Evolutionary conservation across 2,329 filamentous ascomycete genomes (phyloP).

Genomic region (Penicillium sp.): DNA sequence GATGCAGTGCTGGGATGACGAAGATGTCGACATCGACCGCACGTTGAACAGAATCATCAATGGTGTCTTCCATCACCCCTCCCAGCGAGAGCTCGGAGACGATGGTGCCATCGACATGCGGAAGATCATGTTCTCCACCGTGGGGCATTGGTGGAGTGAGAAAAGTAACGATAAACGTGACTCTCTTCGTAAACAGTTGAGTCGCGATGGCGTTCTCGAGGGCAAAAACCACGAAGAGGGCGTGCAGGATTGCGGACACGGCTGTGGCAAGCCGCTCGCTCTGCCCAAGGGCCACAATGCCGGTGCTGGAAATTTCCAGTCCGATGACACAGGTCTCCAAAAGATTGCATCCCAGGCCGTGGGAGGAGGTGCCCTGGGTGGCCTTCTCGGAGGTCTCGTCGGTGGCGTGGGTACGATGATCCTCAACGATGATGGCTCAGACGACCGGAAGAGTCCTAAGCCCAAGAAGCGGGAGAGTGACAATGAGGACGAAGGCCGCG

Average conservation of each 20-base stretch:
- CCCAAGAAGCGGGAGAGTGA: slow-evolving; percentile 7
- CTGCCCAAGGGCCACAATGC: slow-evolving; percentile 60
- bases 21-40: slow-evolving; percentile 65
- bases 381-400: slow-evolving; percentile 68
- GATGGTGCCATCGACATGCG: slow-evolving; percentile 73
- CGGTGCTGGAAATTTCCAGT: slow-evolving; percentile 18
- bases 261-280: slow-evolving; percentile 74
- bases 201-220: slow-evolving; percentile 70
- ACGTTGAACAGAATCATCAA: slow-evolving; percentile 73
- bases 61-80: slow-evolving; percentile 86
- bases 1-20: slow-evolving; percentile 83
- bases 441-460: slow-evolving; percentile 10
- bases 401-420: slow-evolving; percentile 58
- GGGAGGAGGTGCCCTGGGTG: slow-evolving; percentile 65
- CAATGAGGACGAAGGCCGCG: slow-evolving; percentile 5
- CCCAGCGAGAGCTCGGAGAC: slow-evolving; percentile 66
- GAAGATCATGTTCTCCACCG: slow-evolving; percentile 71
- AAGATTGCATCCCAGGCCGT: slow-evolving; percentile 59
- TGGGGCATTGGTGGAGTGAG: slow-evolving; percentile 78
- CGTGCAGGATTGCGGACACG: slow-evolving; percentile 79
- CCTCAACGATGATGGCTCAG: slow-evolving; percentile 53
- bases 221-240: slow-evolving; percentile 85
- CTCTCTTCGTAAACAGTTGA: slow-evolving; percentile 71
- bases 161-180: slow-evolving; percentile 63
- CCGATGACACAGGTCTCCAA: slow-evolving; percentile 39